Conservation (phyloP, 2,329 filamentous ascomycete genomes). For the Paraphoma sp. region DNA sequence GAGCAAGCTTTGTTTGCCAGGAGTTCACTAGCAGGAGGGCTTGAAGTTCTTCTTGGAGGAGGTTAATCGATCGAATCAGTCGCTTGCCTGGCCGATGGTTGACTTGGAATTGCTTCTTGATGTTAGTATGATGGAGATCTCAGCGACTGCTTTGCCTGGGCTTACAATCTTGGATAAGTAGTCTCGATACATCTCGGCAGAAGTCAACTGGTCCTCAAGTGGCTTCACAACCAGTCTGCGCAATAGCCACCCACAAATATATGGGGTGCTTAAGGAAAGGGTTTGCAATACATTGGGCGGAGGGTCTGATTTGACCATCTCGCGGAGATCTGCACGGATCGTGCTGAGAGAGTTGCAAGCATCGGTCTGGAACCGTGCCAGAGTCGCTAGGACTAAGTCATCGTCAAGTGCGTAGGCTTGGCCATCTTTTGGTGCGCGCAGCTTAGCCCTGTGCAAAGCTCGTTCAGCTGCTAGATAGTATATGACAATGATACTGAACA, state of each 20-base stretch:
- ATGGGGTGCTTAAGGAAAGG: constrained; percentile 36
- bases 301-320: constrained; percentile 25
- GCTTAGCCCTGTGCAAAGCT: constrained; percentile 21
- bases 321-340: constrained; percentile 32
- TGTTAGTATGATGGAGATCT: constrained; percentile 9
- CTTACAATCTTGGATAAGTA: constrained; percentile 42
- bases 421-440: too few species aligned
- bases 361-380: constrained; percentile 25
- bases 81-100: constrained; percentile 42
- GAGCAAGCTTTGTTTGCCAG: constrained; percentile 35
- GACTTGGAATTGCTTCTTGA: constrained; percentile 41
- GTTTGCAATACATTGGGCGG: constrained; percentile 17
- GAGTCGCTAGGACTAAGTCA: constrained; percentile 9
- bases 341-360: constrained; percentile 13
- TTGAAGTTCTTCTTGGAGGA: constrained; percentile 39
- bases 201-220: constrained; percentile 30
- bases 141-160: background rate
- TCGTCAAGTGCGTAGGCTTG: background rate
- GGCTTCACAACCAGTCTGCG: constrained; percentile 38
- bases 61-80: constrained; percentile 41
- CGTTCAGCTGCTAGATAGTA: constrained; percentile 38
- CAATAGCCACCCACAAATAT: constrained; percentile 39
- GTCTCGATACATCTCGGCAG: constrained; percentile 39
- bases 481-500: constrained; percentile 27
- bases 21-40: constrained; percentile 30